Base-by-base conservation (phyloP, 148 eudicot species). In the Rhododendron mucronatum region DNA sequence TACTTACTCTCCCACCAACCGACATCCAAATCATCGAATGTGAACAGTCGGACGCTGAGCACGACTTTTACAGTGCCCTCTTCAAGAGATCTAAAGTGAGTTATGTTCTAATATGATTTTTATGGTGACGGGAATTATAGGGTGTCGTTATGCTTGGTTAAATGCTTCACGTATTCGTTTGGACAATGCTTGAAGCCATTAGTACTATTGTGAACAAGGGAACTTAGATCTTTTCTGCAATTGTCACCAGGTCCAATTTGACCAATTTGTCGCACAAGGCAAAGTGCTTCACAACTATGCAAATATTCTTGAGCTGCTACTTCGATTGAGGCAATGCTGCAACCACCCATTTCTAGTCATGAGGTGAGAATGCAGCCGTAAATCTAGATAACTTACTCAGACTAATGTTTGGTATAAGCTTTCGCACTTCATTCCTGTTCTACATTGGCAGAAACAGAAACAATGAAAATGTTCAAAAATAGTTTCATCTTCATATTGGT, bases 251-350 rank as follows among this genome's bases (percentile, higher is more conserved):
- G 93, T 92, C 67, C 91, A 90, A 82, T 93, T 93, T 26, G 96
- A 93, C 78, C 91, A 92, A 86, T 93, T 93, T 88, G 94, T 93
- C 28, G 94, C 94, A 73, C 96, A 93, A 92, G 96, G 96, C 53
- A 92, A 89, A 90, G 94, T 93, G 86, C 94, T 93, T 55, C 39
- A 93, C 86, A 93, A 93, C 89, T 93, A 90, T 84, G 96, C 96
- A 45, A 90, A 90, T 80, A 92, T 93, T 84, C 93, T 93, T 39
- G 96, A 93, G 90, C 91, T 93, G 30, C 88, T 93, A 78, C 96
- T 93, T 81, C 91, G 96, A 69, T 61, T 93, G 53, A 90, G 96
- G 78, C 96, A 93, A 83, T 93, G 96, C 85, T 93, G 96, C 91
- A 92, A 93, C 83, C 96, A 93, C 87, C 96, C 96, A 75, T 93